Base-by-base conservation (phyloP, 2,329 filamentous ascomycete species). In the Pyrenochaeta sp. region DNA sequence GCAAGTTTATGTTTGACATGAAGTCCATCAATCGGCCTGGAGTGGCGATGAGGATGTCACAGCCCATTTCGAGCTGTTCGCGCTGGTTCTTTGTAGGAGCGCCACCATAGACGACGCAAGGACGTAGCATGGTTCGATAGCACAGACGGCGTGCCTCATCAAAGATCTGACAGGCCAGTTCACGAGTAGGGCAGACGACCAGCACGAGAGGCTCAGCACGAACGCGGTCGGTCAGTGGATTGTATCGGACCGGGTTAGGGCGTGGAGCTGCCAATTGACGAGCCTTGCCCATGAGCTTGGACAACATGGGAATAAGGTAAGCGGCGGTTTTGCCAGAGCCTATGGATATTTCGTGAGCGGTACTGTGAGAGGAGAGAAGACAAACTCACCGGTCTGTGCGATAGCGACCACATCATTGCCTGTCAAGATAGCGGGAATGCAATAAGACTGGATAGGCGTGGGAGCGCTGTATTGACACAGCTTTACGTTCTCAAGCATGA, bases 301-400 rank as follows among this genome's bases (percentile, higher is more conserved):
- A 96, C 45, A 98, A 70, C 54, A 96, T 90, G 0, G 95, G 95
- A 49, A 97, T 86, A 4, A 99, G 78, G 70, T 95, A 99, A 0
- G 95, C 93, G 0, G 90, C 94, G 0, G 95, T 99, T 82, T 99
- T 99, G 46, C 95, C 95, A 21, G 94, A 98, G 17, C 95, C 94
- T 97, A 17, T 7, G n/a, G 2, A 15, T 1, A 27, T 33, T 50
- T 40, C 61, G 30, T 58, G 51, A 40, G 40, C 33, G 29, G 21
- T 45, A 18, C 10, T 37, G 40, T 10, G 33, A 36, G 21, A 20
- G 17, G 7, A 4, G 20, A 20, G 2, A 10, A 7, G 7, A 21
- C n/a, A n/a, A n/a, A 78, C 85, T 75, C 80, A 96, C 94, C 94
- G 42, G 95, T 99, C 77, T 98, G 94, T 7, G 95, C 92, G 67